Percentiles rank a stretch among this genome's conserved stretches.
phyloP scores from a whole-genome alignment of 2,329 filamentous ascomycete genomes.

The Colletotrichum acutatum region DNA sequence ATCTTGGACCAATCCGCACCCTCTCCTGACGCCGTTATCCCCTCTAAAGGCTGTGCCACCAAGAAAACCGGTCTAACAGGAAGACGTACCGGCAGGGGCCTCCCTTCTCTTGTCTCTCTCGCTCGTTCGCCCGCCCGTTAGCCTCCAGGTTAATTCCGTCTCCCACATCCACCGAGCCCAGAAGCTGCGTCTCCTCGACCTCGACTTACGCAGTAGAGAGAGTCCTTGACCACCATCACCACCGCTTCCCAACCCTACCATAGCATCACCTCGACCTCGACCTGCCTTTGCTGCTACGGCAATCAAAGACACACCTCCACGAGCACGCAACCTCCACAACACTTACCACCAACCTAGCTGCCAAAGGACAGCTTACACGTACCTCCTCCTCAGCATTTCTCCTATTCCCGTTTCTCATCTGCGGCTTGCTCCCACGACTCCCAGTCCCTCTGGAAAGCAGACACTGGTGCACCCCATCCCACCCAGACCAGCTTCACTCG shows the following conservation, averaged over 20 bases:
- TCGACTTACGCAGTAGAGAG: too few relatives aligned
- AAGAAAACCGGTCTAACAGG: constrained; percentile 24
- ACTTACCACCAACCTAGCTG: background rate
- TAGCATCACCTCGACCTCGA: background rate
- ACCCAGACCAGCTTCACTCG: background rate
- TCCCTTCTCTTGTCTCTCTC: constrained; percentile 32
- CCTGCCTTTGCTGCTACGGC: background rate
- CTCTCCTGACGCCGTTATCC: constrained; percentile 30
- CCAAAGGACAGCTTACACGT: background rate
- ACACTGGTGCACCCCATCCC: background rate
- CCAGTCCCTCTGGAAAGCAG: background rate
- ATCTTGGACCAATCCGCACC: constrained; percentile 24
- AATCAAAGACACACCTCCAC: background rate
- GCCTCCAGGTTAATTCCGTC: constrained; percentile 23
- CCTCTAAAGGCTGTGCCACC: constrained; percentile 32
- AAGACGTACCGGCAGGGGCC: constrained; percentile 30
- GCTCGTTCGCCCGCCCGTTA: constrained; percentile 8
- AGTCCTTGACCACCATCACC: background rate
- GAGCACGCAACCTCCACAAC: background rate
- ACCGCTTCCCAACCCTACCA: background rate
- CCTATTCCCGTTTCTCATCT: background rate
- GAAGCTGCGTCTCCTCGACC: background rate
- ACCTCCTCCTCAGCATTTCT: background rate
- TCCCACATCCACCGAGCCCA: background rate
- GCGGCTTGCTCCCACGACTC: background rate